Base-by-base conservation (phyloP, 2,329 filamentous ascomycete genomes). In the Emmonsiellopsis sp. region DNA sequence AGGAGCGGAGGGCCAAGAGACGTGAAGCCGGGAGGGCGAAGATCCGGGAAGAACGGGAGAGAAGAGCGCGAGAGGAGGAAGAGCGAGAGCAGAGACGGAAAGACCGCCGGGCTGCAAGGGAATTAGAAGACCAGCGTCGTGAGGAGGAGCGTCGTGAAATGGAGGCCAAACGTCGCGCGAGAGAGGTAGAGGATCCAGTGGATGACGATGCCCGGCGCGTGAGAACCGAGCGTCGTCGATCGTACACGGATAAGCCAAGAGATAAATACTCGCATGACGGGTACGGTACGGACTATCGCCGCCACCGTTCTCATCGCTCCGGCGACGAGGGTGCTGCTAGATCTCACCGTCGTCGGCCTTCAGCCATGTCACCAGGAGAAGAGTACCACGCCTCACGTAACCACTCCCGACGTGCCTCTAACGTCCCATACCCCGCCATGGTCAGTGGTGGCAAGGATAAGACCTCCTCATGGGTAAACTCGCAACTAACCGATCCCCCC, bases 61-160 rank as follows among this genome's bases (percentile, higher is more conserved):
- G 62, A 55, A 62, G 62, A 35, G 59, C 62, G 20, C 65, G 63
- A 35, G 68, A 71, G 55, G 70, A 85, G 49, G 73, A 78, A 5
- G 79, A 79, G 45, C 74, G 73, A 32, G 80, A 83, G 60, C 73
- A 74, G 32, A 73, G 76, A 55, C 71, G 73, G 58, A 80, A 83
- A 50, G 76, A 77, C 2, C 76, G 81, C 40, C 76, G 79, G 6
- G 76, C 78, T 7, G 82, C 82, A 6, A 58, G 61, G 20, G 61
- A 60, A 9, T 58, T 61, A 41, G 61, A 66, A 55, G 67, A 67
- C 55, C 65, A 65, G 35, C 63, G 64, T 37, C 67, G 67, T 5
- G 67, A 70, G 10, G 69, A 72, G 56, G 65, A 53, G 6, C 9
- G 57, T 49, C 49, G 67, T 55, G 66, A 70, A 57, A 26, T 52